Evolutionary conservation across 257 asterid genomes (phyloP).

Genomic region (Cynanchum wilfordii): DNA sequence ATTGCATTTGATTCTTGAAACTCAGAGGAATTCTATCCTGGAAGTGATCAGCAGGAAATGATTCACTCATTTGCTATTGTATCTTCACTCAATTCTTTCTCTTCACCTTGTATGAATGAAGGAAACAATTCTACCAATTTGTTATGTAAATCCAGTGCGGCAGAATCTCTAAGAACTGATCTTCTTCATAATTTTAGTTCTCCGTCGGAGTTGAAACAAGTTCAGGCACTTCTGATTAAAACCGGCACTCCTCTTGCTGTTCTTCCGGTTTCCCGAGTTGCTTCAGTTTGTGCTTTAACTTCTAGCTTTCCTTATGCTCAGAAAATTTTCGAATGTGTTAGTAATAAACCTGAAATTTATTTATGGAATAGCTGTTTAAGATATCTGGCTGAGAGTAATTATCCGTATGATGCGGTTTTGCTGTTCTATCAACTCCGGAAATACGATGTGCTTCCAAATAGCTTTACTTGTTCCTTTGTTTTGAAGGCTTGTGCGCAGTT

Average conservation of each 20-base stretch:
- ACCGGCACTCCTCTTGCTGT: slow-evolving; percentile 36
- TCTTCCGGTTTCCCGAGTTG: slow-evolving; percentile 49
- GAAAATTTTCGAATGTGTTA: slow-evolving; percentile 28
- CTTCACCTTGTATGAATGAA: slow-evolving; percentile 3
- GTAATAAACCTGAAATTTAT: slow-evolving; percentile 19
- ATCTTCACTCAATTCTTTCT: slow-evolving; percentile 4
- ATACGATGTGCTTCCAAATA: slow-evolving; percentile 39
- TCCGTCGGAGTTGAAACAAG: slow-evolving; percentile 46
- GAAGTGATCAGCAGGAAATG: background rate
- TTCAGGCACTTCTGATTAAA: slow-evolving; percentile 42
- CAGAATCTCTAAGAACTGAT: slow-evolving; percentile 16
- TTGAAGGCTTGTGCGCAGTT: slow-evolving; percentile 48
- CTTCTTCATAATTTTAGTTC: slow-evolving; percentile 32
- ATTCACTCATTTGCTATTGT: background rate
- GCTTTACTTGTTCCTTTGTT: slow-evolving; percentile 55
- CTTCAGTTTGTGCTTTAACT: slow-evolving; percentile 61
- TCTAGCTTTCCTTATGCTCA: slow-evolving; percentile 50
- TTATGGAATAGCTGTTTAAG: slow-evolving; percentile 54
- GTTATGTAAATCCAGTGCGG: background rate
- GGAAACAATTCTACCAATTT: background rate
- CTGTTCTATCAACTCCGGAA: slow-evolving; percentile 42
- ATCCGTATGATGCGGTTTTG: slow-evolving; percentile 46
- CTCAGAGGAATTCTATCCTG: background rate
- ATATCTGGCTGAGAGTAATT: slow-evolving; percentile 42
- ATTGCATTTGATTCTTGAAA: background rate